phyloP scores from a whole-genome alignment of 2,329 filamentous ascomycete genomes.

The Hypoxylon sp. region DNA sequence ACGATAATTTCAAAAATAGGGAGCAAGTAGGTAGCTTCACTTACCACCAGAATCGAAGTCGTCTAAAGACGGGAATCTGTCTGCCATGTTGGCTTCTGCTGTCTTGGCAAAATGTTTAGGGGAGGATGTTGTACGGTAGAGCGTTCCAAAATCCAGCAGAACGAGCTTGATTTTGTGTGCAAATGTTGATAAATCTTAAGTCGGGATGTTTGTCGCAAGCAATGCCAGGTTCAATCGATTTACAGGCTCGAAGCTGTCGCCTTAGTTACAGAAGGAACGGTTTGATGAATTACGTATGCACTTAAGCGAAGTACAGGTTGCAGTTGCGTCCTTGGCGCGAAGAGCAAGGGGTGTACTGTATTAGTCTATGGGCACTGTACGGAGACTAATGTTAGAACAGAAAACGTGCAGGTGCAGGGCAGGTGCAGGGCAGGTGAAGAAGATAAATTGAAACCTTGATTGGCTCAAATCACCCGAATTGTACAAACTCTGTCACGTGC shows the following conservation, averaged over 20 bases:
- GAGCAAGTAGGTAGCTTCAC: constrained; percentile 38
- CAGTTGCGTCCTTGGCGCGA: constrained; percentile 13
- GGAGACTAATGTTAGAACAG: not conserved
- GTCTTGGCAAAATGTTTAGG: constrained; percentile 1
- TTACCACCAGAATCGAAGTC: constrained; percentile 75
- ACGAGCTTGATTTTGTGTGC: not conserved
- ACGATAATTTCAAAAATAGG: constrained; percentile 25
- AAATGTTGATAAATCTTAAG: not conserved
- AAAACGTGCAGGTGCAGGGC: not conserved
- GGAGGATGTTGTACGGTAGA: not conserved
- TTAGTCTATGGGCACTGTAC: constrained; percentile 7
- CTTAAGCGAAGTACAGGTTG: constrained; percentile 23
- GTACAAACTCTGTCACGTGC: constrained; percentile 18
- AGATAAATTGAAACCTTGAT: not conserved
- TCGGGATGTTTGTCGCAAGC: constrained; percentile 12
- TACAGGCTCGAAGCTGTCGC: constrained; percentile 25
- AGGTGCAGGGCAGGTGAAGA: no score
- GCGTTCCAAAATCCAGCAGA: no score
- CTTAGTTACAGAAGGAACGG: no score
- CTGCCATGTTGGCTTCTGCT: constrained; percentile 66
- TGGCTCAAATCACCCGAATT: constrained; percentile 3
- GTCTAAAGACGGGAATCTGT: constrained; percentile 81
- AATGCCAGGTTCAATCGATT: constrained; percentile 14
- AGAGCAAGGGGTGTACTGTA: no score
- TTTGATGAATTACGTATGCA: no score